Evolutionary conservation across 1,139 yeast genomes (phyloP).

Genomic region (Saccharomyces hybrid): DNA sequence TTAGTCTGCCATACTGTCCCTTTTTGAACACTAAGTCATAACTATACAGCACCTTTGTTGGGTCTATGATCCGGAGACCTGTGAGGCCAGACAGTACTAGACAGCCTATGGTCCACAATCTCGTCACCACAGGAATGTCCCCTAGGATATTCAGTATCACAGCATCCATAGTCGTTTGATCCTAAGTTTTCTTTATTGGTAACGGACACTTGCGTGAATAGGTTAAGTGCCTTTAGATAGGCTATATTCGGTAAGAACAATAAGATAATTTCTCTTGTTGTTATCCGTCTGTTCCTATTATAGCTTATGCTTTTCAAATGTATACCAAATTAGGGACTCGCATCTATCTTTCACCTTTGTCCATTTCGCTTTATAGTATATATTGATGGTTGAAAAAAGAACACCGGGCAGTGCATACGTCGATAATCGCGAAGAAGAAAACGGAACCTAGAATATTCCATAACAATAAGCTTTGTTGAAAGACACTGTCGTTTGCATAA

Average conservation of each 20-base stretch:
- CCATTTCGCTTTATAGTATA: background rate
- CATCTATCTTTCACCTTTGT: background rate
- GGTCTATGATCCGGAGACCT: constrained; percentile 19
- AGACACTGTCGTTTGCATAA: too few relatives aligned
- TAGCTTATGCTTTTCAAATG: background rate
- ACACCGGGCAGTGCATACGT: background rate
- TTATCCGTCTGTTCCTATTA: background rate
- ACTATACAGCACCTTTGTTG: constrained; percentile 20
- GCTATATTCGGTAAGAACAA: background rate
- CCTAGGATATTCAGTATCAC: constrained; percentile 21
- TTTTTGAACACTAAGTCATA: constrained; percentile 28
- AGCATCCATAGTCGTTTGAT: constrained; percentile 21
- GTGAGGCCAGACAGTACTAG: constrained; percentile 20
- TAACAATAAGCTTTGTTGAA: background rate
- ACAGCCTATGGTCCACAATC: constrained; percentile 25
- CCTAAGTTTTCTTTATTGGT: background rate
- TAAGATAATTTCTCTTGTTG: background rate
- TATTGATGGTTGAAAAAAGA: background rate
- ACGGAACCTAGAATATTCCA: background rate
- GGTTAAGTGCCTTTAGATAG: too few relatives aligned
- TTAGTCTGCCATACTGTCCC: constrained; percentile 26
- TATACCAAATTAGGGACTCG: background rate
- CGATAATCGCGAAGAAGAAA: background rate
- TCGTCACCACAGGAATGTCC: constrained; percentile 27
- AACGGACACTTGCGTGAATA: too few relatives aligned